These are phyloP conservation scores for Aspergillus jensenii DNA, from an alignment of 2,329 filamentous ascomycete species.

Conservation along the genomic window DNA sequence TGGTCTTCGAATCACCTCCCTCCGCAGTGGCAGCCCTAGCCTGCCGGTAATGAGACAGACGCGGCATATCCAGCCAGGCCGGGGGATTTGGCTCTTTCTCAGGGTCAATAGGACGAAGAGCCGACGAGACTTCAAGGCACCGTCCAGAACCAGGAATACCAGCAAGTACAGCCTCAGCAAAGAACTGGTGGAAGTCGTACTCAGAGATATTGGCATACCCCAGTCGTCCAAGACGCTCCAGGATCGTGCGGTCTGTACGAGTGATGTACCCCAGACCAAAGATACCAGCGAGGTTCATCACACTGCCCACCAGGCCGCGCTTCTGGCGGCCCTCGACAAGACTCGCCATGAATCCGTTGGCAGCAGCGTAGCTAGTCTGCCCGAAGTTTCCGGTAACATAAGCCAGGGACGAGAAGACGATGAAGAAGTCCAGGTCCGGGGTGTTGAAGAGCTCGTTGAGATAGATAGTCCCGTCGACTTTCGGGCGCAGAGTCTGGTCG, in stretches of 20 bases:
- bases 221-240: background rate
- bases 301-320: background rate
- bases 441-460: slow-evolving; percentile 10
- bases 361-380: slow-evolving; percentile 10
- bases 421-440: slow-evolving; percentile 14
- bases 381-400: slow-evolving; percentile 6
- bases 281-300: slow-evolving; percentile 6
- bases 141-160: background rate
- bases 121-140: slow-evolving; percentile 2
- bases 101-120: background rate
- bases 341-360: slow-evolving; percentile 1
- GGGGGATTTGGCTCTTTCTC: background rate
- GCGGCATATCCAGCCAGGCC: background rate
- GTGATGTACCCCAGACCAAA: slow-evolving; percentile 8
- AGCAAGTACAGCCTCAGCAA: slow-evolving; percentile 12
- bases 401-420: slow-evolving; percentile 5
- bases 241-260: background rate
- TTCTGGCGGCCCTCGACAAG: background rate
- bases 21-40: background rate
- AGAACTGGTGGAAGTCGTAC: slow-evolving; percentile 7
- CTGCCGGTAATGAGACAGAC: slow-evolving; percentile 6
- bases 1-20: background rate
- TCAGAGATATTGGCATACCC: background rate
- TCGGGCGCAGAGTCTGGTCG: background rate
- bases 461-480: slow-evolving; percentile 2